These are phyloP conservation scores for Saccharomycopsis capsularis DNA, from an alignment of 805 yeast genomes.

Conservation along the genomic window DNA sequence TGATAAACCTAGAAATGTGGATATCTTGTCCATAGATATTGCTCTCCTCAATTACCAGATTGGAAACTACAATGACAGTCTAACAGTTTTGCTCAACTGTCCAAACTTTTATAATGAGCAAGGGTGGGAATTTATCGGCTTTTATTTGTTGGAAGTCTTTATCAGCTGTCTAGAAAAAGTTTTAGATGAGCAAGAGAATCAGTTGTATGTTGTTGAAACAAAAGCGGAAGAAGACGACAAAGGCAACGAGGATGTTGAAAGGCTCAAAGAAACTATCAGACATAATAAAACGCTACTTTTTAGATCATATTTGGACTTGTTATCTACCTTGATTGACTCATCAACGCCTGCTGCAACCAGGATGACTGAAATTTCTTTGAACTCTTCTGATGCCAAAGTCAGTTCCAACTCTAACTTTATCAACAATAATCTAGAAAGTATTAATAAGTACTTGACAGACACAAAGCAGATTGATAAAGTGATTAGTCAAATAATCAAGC, in stretches of 20 bases:
- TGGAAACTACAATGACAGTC: constrained; percentile 52
- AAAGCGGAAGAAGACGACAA: background rate
- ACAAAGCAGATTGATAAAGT: constrained; percentile 22
- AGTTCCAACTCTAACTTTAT: constrained; percentile 17
- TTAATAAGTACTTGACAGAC: constrained; percentile 24
- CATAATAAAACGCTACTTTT: constrained; percentile 27
- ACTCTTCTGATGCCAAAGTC: background rate
- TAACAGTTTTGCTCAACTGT: constrained; percentile 56
- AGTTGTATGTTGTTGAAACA: constrained; percentile 2
- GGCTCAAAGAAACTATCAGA: background rate
- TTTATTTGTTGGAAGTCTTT: constrained; percentile 56
- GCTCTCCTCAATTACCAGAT: constrained; percentile 61
- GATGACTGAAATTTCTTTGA: constrained; percentile 14
- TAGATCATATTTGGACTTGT: constrained; percentile 35
- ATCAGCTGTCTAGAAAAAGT: constrained; percentile 56
- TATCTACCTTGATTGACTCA: constrained; percentile 29
- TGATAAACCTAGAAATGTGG: constrained; percentile 57
- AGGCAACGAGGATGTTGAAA: constrained; percentile 19
- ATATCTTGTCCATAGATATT: constrained; percentile 68
- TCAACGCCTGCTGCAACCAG: constrained; percentile 13
- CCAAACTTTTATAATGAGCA: constrained; percentile 59
- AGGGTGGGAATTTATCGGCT: constrained; percentile 73
- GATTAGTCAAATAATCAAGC: constrained; percentile 22
- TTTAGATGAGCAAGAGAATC: constrained; percentile 25
- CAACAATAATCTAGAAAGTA: constrained; percentile 18